These are phyloP conservation scores for Cryphonectria naterciae DNA, from an alignment of 2,329 filamentous ascomycete genomes.

Conservation along the genomic window DNA sequence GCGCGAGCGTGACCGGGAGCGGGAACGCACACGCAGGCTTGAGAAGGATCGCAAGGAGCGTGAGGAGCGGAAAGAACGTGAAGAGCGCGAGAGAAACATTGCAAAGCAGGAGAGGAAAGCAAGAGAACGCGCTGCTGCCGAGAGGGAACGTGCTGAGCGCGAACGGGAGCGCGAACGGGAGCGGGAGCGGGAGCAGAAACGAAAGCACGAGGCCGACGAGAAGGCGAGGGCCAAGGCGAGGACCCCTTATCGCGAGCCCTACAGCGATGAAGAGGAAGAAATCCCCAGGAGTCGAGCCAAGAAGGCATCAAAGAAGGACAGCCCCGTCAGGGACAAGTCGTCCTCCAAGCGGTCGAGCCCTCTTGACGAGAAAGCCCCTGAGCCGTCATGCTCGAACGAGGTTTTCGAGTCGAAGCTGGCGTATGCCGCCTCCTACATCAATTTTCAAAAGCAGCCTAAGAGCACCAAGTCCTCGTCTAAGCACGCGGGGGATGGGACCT, in stretches of 20 bases:
- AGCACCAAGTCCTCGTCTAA: conserved; percentile 28
- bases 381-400: conserved; percentile 24
- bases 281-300: conserved; percentile 34
- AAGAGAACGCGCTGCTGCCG: conserved; percentile 25
- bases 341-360: conserved; percentile 25
- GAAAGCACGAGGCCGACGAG: conserved; percentile 37
- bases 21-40: conserved; percentile 31
- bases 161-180: conserved; percentile 20
- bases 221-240: conserved; percentile 35
- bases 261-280: conserved; percentile 35
- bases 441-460: conserved; percentile 10
- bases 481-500: conserved; percentile 8
- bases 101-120: conserved; percentile 27
- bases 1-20: conserved; percentile 41
- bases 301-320: conserved; percentile 38
- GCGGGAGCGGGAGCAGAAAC: conserved; percentile 32
- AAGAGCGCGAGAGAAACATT: background rate
- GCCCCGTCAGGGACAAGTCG: conserved; percentile 31
- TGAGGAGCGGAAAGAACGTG: conserved; percentile 12
- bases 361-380: conserved; percentile 10
- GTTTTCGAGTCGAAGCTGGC: conserved; percentile 24
- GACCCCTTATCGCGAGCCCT: conserved; percentile 36
- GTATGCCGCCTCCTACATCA: conserved; percentile 33
- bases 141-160: background rate
- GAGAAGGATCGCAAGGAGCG: conserved; percentile 16